Base-by-base conservation (phyloP, 2,329 filamentous ascomycete species). In the Cadophora luteo-olivacea region DNA sequence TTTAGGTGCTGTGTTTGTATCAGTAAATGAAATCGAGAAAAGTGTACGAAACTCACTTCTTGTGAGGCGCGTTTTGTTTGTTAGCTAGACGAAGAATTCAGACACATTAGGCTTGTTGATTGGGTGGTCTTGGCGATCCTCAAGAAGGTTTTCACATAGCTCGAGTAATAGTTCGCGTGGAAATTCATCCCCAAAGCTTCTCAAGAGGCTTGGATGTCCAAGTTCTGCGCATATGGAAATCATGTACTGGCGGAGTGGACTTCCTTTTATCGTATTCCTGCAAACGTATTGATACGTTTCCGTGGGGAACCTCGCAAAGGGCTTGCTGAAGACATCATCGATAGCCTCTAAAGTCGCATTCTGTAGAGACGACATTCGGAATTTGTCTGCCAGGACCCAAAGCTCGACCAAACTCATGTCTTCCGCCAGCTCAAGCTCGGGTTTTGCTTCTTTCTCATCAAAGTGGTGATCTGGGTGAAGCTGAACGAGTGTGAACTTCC, bases 341-440 rank as follows among this genome's bases (percentile, higher is more conserved):
- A 45, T 45, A 3, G 33, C 22, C 2, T 25, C 12, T 11, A 60
- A 25, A 7, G 24, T 11, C 0, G 8, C 1, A 12, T 60, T 29
- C 14, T 63, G 61, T 11, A 63, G 61, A 12, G 5, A 12, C 1
- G 61, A n/a, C n/a, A 63, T 51, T 14, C 16, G 12, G n/a, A 65
- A 58, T 49, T 66, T 68, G 32, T 66, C 67, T 3, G 57, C 63
- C 4, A 68, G 51, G 1, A 68, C 51, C 67, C 67, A 68, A 5
- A 63, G 6, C 11, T 66, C 41, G 12, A n/a, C 36, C 25, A 65
- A 36, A 6, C 24, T 33, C 29, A 52, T n/a, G 32, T 60, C 25
- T 29, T 61, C 54, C 1, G 32, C 19, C 6, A 22, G 5, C 22
- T 38, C 54, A 14, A 45, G 41, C 14, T 45, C 41, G 12, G 7